A percentile compares a stretch with the other conserved stretches of the same genome.
phyloP scores from a whole-genome alignment of 2,329 filamentous ascomycete species.

The Xylogone sp. region DNA sequence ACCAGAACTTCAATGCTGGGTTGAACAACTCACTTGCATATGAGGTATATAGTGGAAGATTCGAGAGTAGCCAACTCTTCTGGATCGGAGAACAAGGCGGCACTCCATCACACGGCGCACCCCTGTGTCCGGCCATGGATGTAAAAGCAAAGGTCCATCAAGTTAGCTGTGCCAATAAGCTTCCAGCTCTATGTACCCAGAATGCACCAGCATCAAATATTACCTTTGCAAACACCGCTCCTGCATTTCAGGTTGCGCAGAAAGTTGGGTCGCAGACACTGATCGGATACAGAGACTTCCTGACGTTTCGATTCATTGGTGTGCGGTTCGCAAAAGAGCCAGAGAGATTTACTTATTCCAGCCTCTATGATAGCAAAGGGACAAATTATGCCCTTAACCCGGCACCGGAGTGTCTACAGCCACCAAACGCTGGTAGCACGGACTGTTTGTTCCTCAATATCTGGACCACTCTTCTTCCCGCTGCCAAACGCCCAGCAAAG shows the following conservation, averaged over 20 bases:
- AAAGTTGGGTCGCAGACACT: constrained; percentile 36
- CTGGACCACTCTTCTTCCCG: constrained; percentile 42
- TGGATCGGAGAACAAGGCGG: constrained; percentile 2
- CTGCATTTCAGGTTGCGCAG: constrained; percentile 33
- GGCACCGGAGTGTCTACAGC: constrained; percentile 42
- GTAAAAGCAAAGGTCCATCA: constrained; percentile 20
- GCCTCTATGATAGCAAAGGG: constrained; percentile 36
- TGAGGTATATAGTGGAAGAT: constrained; percentile 2
- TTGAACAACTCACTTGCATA: constrained; percentile 9
- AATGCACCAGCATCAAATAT: constrained; percentile 27
- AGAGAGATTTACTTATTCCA: constrained; percentile 32
- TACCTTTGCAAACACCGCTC: constrained; percentile 24
- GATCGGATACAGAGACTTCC: constrained; percentile 45
- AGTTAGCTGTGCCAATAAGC: constrained; percentile 19
- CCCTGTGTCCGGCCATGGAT: not conserved
- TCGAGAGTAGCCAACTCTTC: constrained; percentile 3
- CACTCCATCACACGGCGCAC: not conserved
- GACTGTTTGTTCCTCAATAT: constrained; percentile 57
- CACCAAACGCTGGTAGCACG: constrained; percentile 31
- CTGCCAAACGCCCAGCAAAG: constrained; percentile 4
- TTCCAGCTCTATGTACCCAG: constrained; percentile 47
- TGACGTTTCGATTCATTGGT: constrained; percentile 35
- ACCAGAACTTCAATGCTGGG: constrained; percentile 2
- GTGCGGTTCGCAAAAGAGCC: constrained; percentile 21
- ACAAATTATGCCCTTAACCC: constrained; percentile 39